Percentiles rank a stretch among this genome's conserved stretches.
phyloP scores from a whole-genome alignment of 2,329 filamentous ascomycete species.

The Trichoderma koningiopsis region DNA sequence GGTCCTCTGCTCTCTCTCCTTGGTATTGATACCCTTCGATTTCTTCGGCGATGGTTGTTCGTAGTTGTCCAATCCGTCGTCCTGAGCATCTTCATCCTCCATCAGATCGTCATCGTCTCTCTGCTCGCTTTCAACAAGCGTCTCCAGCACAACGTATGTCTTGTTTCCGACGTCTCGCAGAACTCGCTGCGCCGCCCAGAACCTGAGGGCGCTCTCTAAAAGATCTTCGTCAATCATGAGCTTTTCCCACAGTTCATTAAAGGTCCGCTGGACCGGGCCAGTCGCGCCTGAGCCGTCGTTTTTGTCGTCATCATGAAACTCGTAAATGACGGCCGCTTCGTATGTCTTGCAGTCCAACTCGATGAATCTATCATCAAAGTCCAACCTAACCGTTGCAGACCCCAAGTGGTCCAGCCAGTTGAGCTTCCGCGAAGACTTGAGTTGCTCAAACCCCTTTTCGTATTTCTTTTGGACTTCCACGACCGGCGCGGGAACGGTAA shows the following conservation, averaged over 20 bases:
- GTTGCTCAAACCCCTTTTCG: slow-evolving; percentile 71
- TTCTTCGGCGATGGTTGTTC: slow-evolving; percentile 51
- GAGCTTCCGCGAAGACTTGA: slow-evolving; percentile 83
- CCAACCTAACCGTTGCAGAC: slow-evolving; percentile 76
- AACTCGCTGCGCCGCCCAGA: slow-evolving; percentile 71
- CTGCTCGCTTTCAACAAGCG: slow-evolving; percentile 51
- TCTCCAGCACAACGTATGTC: slow-evolving; percentile 70
- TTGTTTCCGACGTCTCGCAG: slow-evolving; percentile 58
- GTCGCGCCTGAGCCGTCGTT: slow-evolving; percentile 37
- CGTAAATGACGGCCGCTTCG: slow-evolving; percentile 84
- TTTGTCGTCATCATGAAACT: slow-evolving; percentile 61
- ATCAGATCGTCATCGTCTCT: slow-evolving; percentile 34
- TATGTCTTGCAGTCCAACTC: slow-evolving; percentile 75
- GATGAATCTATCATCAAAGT: slow-evolving; percentile 78
- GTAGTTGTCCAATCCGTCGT: slow-evolving; percentile 32
- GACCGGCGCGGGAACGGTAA: slow-evolving; percentile 63
- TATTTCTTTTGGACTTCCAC: slow-evolving; percentile 68
- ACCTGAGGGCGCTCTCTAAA: slow-evolving; percentile 65
- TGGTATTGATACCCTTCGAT: slow-evolving; percentile 60
- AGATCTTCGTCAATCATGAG: slow-evolving; percentile 76
- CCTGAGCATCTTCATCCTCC: slow-evolving; percentile 37
- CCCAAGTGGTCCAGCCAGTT: slow-evolving; percentile 86
- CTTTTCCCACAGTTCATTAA: slow-evolving; percentile 56
- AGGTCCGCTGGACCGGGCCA: slow-evolving; percentile 45
- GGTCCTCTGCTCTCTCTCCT: slow-evolving; percentile 60